Evolutionary conservation across 140 eudicot species (phyloP).

Genomic region (Senecio squalidus): DNA sequence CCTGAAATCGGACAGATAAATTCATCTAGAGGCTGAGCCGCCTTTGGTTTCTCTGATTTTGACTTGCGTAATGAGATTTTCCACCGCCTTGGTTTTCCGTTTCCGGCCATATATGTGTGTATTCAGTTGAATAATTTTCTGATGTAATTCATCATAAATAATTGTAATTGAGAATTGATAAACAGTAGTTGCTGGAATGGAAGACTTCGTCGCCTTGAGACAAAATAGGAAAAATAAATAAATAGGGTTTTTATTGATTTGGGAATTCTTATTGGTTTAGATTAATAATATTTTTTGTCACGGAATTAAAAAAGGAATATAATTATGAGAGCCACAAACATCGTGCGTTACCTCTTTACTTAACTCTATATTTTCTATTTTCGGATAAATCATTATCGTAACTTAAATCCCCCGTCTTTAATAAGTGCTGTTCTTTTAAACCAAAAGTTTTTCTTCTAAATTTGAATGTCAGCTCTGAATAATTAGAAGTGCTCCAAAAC

Average conservation of each 20-base stretch:
- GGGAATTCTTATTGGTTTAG: not conserved
- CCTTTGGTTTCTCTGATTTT: constrained; percentile 22
- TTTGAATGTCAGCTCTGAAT: too few relatives aligned
- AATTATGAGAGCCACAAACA: constrained; percentile 15
- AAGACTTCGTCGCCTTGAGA: constrained; percentile 25
- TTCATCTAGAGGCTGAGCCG: constrained; percentile 35
- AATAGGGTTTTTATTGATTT: not conserved
- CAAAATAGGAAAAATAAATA: not conserved
- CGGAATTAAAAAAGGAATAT: not conserved
- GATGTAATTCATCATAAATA: not conserved
- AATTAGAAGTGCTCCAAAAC: too few relatives aligned
- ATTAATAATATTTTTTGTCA: too few relatives aligned
- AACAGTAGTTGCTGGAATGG: too few relatives aligned
- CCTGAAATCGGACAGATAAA: constrained; percentile 75
- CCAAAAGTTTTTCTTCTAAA: too few relatives aligned
- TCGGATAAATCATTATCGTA: too few relatives aligned
- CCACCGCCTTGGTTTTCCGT: constrained; percentile 37
- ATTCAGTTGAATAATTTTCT: not conserved
- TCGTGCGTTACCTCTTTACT: constrained; percentile 14
- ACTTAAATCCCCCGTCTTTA: too few relatives aligned
- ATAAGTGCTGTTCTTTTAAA: too few relatives aligned
- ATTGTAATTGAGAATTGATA: not conserved
- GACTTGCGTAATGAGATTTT: constrained; percentile 39
- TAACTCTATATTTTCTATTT: not conserved
- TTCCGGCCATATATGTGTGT: constrained; percentile 46